Percentiles rank a stretch among this genome's conserved stretches.
phyloP scores from a whole-genome alignment of 441 rosid species.

The Cnidoscolus chayamansa region DNA sequence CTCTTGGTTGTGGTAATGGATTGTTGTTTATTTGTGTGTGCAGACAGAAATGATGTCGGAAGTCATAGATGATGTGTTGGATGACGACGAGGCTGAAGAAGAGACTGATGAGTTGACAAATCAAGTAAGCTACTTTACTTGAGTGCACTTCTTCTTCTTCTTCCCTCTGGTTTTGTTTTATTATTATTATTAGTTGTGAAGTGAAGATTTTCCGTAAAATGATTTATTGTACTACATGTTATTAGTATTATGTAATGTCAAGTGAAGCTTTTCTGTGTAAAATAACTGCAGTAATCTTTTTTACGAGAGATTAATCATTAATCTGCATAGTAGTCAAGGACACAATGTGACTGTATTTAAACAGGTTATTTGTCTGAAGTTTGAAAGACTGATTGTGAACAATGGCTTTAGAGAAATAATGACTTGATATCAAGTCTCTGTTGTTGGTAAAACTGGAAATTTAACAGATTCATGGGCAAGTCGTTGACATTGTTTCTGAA shows the following conservation, averaged over 20 bases:
- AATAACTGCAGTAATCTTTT: background rate
- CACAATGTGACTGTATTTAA: background rate
- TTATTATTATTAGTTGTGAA: background rate
- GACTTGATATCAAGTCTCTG: background rate
- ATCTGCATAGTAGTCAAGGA: background rate
- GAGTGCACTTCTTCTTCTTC: background rate
- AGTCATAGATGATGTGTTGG: constrained; percentile 79
- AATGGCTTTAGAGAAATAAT: background rate
- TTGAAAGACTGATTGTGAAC: background rate
- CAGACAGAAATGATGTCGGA: constrained; percentile 98
- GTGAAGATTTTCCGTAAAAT: constrained; percentile 1
- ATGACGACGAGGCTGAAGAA: constrained; percentile 89
- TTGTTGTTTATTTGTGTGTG: constrained; percentile 22
- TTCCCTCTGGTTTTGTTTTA: background rate
- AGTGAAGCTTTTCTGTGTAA: background rate
- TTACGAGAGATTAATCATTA: background rate
- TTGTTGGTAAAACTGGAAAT: background rate
- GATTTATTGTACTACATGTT: background rate
- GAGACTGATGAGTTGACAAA: constrained; percentile 92
- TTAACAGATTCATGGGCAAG: background rate
- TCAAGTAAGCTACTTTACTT: constrained; percentile 48
- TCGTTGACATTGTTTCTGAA: no score
- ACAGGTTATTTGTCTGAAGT: background rate
- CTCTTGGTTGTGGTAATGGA: constrained; percentile 20
- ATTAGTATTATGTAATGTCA: background rate